A percentile compares a stretch with the other conserved stretches of the same genome.
Evolutionary conservation across 208 protist genomes (phyloP).

Genomic region (Novymonas esmeraldas): DNA sequence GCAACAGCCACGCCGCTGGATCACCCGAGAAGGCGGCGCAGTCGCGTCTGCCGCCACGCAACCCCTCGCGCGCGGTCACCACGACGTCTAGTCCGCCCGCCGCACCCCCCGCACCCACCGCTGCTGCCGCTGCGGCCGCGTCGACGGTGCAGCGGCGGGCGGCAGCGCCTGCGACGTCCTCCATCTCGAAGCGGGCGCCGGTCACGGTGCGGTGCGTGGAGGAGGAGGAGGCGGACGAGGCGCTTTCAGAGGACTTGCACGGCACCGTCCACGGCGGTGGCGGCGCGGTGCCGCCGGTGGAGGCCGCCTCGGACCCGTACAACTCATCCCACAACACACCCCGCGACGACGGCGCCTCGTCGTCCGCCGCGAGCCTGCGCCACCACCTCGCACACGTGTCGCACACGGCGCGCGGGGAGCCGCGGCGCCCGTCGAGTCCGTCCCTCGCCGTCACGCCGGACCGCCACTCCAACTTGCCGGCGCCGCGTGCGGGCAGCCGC

Average conservation of each 20-base stretch:
- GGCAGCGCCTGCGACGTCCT: background rate
- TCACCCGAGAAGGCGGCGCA: background rate
- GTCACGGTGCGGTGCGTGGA: constrained; percentile 17
- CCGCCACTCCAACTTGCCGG: background rate
- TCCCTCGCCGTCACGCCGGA: background rate
- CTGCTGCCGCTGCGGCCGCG: background rate
- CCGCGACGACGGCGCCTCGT: background rate
- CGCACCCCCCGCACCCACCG: too few species aligned
- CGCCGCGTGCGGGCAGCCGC: constrained; percentile 22
- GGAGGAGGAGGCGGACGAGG: constrained; percentile 6
- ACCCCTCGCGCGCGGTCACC: background rate
- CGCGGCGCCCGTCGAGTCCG: background rate
- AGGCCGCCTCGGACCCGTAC: background rate
- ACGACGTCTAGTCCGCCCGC: background rate
- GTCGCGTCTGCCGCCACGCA: constrained; percentile 13
- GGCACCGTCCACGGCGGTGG: background rate
- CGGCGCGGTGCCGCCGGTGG: background rate
- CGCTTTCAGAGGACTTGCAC: background rate
- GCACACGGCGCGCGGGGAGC: background rate
- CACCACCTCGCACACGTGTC: background rate
- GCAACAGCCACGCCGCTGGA: background rate
- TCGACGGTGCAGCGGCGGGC: background rate
- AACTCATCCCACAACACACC: constrained; percentile 10
- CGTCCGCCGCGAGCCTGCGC: background rate
- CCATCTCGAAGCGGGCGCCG: background rate